Evolutionary conservation across 140 eudicot genomes (phyloP), one percentile per base, ranked within the genome.

Genomic region (Eryngium alpinum): DNA sequence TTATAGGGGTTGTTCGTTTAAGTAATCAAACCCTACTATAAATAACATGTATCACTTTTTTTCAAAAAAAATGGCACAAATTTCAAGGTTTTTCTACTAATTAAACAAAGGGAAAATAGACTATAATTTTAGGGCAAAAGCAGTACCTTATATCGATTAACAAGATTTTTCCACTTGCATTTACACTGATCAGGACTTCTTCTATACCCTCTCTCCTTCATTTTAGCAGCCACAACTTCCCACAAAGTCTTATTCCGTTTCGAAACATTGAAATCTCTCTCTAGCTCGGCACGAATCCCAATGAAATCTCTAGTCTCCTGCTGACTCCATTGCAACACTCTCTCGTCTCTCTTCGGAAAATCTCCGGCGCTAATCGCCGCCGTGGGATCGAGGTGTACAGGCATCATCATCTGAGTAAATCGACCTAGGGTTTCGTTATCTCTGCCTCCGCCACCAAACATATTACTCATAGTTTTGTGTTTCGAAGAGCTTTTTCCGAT

Each of bases 161-260:
- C 84, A 31, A 94, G 91, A 75, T 89, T 92, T 51, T 92, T 90
- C 98, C 98, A 94, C 85, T 94, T 94, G 86, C 89, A 83, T 75
- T 92, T 90, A 83, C 98, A 94, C 86, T 94, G 98, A 72, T 91
- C 91, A 79, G 90, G 77, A 44, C 82, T 94, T 71, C 97, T 89
- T 18, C 59, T 57, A 83, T 89, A 90, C 29, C 98, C 98, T 81
- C 80, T 84, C 50, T 84, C 97, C 88, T 82, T 91, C 93, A 94
- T 88, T 72, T 85, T 87, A 31, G 57, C 77, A 50, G 90, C 87
- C 74, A 90, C 91, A 71, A 86, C 87, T 78, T 94, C 97, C 98
- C 98, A 94, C 72, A 92, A 51, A 49, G 83, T 66, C 87, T 87
- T 89, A 33, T 85, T 90, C 81, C 96, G 70, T 59, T 94, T 89